Evolutionary conservation across 495 filamentous ascomycete genomes (phyloP), one percentile per base, ranked within the genome.

Genomic region (Penicillium ochrochloron): DNA sequence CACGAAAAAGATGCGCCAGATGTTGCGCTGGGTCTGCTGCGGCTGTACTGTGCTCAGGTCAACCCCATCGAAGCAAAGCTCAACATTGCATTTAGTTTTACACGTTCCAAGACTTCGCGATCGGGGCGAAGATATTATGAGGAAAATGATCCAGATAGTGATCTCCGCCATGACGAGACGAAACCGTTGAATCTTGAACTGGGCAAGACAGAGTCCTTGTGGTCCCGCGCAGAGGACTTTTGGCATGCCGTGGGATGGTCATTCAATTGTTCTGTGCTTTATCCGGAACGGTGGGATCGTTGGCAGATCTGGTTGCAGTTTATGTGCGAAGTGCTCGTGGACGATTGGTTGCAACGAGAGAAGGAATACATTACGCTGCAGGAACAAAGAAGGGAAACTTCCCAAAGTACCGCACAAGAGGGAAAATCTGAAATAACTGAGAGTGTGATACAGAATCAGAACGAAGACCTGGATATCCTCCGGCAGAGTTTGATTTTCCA

Each of bases 241-340:
- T 99, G 96, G 92, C 85, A 90, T 44, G 84, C 90, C 0, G 87
- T 94, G 1, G 95, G 95, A 5, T 98, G 95, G 95, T 89, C 91
- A 0, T 96, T 97, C 74, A 94, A 93, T 67, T 99, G 95, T 76
- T 92, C 92, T 17, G 83, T 92, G 3, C 74, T 82, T 46, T 82
- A 94, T 59, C 83, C 83, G 42, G 80, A 78, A 37, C 77, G 93
- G 25, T 99, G 95, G 95, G 85, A 84, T 60, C 82, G 86, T 69
- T 99, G 95, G 95, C 88, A 83, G 62, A 73, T 86, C 8, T 96
- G 92, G 91, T 80, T 97, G 5, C 85, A 88, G 31, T 89, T 89
- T 46, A 90, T 97, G 86, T 73, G 97, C 19, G 86, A 92, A 39
- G 83, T 91, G 19, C 69, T 97, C 1, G 87, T 95, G 67, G 81